A percentile compares a stretch with the other conserved stretches of the same genome.
Evolutionary conservation across 2,329 filamentous ascomycete species (phyloP).

Genomic region (Fusarium tuaranense): DNA sequence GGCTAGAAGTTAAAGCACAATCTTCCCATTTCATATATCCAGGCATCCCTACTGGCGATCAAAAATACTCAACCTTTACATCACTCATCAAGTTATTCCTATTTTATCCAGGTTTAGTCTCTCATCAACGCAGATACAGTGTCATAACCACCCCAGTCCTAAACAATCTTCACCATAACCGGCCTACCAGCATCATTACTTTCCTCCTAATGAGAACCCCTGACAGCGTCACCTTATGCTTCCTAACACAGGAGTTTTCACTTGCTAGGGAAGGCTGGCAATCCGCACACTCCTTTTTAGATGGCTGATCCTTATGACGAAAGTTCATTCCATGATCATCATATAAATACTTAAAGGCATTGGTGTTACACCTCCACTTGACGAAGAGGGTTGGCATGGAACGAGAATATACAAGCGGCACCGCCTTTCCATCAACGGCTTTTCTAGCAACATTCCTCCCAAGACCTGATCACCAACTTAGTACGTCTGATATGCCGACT

Average conservation of each 20-base stretch:
- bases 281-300: too few species aligned
- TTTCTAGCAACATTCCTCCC: not conserved
- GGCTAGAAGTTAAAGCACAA: not conserved
- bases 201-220: too few species aligned
- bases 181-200: too few species aligned
- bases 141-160: too few species aligned
- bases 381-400: not conserved
- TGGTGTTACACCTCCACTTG: not conserved
- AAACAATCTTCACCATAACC: too few species aligned
- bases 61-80: too few species aligned
- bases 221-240: too few species aligned
- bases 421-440: not conserved
- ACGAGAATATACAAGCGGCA: not conserved
- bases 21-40: not conserved
- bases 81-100: too few species aligned
- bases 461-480: not conserved
- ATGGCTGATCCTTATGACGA: not conserved
- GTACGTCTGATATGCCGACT: not conserved
- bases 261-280: too few species aligned
- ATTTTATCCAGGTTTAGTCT: too few species aligned
- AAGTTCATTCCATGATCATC: not conserved
- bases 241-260: too few species aligned
- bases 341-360: not conserved
- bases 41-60: not conserved
- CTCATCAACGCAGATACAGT: too few species aligned